Conservation (phyloP, 1,139 yeast species). For the Hyphopichia fennica region DNA sequence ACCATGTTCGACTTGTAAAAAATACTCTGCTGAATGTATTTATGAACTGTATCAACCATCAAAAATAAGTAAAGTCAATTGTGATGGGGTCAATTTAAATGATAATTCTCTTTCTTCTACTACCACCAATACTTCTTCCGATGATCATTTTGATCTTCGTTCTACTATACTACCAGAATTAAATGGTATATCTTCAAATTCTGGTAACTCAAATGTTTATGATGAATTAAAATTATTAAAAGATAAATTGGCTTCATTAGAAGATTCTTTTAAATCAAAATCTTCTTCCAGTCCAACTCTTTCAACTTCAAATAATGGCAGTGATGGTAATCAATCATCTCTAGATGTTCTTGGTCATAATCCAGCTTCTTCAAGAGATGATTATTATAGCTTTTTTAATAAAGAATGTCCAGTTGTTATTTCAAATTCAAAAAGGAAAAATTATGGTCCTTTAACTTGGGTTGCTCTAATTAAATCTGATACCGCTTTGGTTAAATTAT, state of each 20-base stretch:
- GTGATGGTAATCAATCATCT: background rate
- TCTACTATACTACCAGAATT: background rate
- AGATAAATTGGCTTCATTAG: slow-evolving; percentile 14
- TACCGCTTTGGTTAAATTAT: slow-evolving; percentile 10
- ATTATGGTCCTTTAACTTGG: slow-evolving; percentile 3
- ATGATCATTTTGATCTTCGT: background rate
- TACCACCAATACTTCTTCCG: background rate
- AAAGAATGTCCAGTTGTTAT: slow-evolving; percentile 24
- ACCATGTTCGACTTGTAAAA: slow-evolving; percentile 44
- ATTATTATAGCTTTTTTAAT: slow-evolving; percentile 32
- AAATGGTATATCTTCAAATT: background rate
- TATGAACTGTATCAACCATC: slow-evolving; percentile 9
- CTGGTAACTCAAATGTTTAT: slow-evolving; percentile 9
- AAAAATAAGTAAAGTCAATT: background rate
- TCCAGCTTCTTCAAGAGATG: slow-evolving; percentile 20
- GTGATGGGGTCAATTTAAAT: background rate
- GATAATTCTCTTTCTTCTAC: background rate
- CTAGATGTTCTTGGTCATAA: slow-evolving; percentile 6
- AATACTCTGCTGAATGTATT: slow-evolving; percentile 29
- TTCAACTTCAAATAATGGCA: background rate
- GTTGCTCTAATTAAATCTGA: background rate
- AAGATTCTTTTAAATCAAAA: slow-evolving; percentile 1
- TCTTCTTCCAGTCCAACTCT: background rate
- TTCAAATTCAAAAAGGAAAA: background rate
- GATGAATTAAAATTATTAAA: slow-evolving; percentile 17